Evolutionary conservation across 352 stramenopile species (phyloP).

Genomic region (Phytopythium vexans): DNA sequence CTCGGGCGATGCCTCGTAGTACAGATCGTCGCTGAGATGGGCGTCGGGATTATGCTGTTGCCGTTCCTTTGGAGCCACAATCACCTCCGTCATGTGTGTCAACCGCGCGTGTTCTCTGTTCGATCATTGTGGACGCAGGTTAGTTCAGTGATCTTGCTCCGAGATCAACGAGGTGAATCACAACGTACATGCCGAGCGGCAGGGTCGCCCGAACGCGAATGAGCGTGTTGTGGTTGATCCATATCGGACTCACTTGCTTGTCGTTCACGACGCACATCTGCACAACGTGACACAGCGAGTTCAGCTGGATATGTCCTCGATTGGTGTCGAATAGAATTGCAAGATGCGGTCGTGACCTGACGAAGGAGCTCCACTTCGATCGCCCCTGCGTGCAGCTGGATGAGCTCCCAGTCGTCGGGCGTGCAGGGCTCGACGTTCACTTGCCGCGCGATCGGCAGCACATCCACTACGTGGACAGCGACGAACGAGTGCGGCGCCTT

Average conservation of each 20-base stretch:
- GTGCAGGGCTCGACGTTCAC: conserved; percentile 85
- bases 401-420: conserved; percentile 88
- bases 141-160: background rate
- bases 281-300: background rate
- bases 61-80: conserved; percentile 76
- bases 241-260: conserved; percentile 81
- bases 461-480: conserved; percentile 71
- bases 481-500: conserved; percentile 58
- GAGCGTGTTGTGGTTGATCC: conserved; percentile 74
- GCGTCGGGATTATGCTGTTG: conserved; percentile 18
- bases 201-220: conserved; percentile 64
- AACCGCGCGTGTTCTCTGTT: conserved; percentile 64
- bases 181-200: conserved; percentile 59
- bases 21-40: conserved; percentile 44
- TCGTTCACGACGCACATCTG: conserved; percentile 88
- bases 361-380: conserved; percentile 81
- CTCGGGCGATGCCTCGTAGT: conserved; percentile 50
- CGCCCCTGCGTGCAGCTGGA: conserved; percentile 81
- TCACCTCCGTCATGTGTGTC: conserved; percentile 66
- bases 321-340: background rate
- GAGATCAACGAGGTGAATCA: background rate
- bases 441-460: conserved; percentile 57
- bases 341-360: conserved; percentile 40
- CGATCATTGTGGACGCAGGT: background rate
- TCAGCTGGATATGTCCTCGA: background rate